Evolutionary conservation across 164 flowering plant species (phyloP), one percentile per base, ranked within the genome.

Genomic region (Tetracentron sinense): DNA sequence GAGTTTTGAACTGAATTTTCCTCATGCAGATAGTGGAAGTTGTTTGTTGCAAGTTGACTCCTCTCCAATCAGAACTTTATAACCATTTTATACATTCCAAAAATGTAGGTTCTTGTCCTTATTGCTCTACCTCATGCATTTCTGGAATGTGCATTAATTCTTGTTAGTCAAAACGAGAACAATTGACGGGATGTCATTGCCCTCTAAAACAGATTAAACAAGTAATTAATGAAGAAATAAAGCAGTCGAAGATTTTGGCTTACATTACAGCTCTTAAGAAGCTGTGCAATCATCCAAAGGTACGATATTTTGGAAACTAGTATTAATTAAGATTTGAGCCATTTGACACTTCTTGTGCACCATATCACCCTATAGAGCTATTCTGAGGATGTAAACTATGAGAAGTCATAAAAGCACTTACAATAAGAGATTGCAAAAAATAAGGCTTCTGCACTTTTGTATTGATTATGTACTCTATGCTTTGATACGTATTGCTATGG

Each of bases 271-370:
- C 96, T 68, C 94, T 95, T 58, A 95, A 95, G 77, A 95, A 95
- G 84, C 86, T 95, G 42, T 95, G 99, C 80, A 95, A 92, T 72
- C 99, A 92, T 77, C 98, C 98, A 52, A 92, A 92, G 96, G 98
- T 92, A 76, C 17, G 47, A 50, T 22, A 49, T 29, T 30, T 19
- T 30, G 20, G 46, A 51, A 35, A n/a, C 20, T 28, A 16, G 26
- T 30, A 21, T 42, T 23, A n/a, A 21, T 61, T 61, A 20, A 29
- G 55, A 61, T 12, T 30, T 49, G 64, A n/a, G n/a, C n/a, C n/a
- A n/a, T n/a, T n/a, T n/a, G n/a, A n/a, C n/a, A n/a, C 38, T 33
- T 4, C 44, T 38, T 38, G 44, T 38, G 1, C 11, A 14, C 16
- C 48, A 21, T 29, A 11, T 21, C 3, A 20, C 10, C 10, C 11